Percentiles rank a stretch among this genome's conserved stretches.
Conservation (phyloP, 352 stramenopile genomes). For the Phytophthora sp. region DNA sequence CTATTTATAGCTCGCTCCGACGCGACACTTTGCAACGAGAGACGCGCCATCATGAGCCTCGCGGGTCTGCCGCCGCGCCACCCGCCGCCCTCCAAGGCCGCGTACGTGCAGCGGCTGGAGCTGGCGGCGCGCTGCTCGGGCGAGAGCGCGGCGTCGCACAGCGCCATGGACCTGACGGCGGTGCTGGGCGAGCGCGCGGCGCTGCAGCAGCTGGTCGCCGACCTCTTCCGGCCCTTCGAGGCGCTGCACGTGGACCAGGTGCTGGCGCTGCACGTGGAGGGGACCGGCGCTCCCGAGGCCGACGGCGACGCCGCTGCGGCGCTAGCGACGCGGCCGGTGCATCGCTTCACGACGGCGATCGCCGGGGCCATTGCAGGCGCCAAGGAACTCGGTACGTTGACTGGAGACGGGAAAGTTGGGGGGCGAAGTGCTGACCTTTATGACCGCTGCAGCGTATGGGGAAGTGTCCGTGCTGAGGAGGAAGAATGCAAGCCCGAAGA, state of each 20-base stretch:
- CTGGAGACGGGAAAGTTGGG: no score
- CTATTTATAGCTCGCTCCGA: no score
- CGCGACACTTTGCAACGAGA: no score
- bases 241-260: constrained; percentile 50
- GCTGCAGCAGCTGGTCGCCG: constrained; percentile 42
- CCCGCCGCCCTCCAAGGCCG: constrained; percentile 4
- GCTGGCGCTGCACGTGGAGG: constrained; percentile 47
- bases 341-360: constrained; percentile 45
- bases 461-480: constrained; percentile 39
- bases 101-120: constrained; percentile 51
- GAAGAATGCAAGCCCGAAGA: constrained; percentile 6
- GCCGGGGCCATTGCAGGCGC: constrained; percentile 56
- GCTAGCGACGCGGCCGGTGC: background rate
- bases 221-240: constrained; percentile 53
- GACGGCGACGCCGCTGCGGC: background rate
- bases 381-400: constrained; percentile 42
- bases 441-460: constrained; percentile 46
- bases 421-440: no score
- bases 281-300: constrained; percentile 1
- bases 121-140: constrained; percentile 44
- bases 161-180: constrained; percentile 43
- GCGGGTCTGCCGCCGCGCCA: constrained; percentile 10
- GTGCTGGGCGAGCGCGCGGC: constrained; percentile 39
- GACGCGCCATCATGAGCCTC: background rate
- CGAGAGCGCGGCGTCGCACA: constrained; percentile 33